Conservation (phyloP, 1,284 basidiomycete genomes). For the Ustilago loliicola region DNA sequence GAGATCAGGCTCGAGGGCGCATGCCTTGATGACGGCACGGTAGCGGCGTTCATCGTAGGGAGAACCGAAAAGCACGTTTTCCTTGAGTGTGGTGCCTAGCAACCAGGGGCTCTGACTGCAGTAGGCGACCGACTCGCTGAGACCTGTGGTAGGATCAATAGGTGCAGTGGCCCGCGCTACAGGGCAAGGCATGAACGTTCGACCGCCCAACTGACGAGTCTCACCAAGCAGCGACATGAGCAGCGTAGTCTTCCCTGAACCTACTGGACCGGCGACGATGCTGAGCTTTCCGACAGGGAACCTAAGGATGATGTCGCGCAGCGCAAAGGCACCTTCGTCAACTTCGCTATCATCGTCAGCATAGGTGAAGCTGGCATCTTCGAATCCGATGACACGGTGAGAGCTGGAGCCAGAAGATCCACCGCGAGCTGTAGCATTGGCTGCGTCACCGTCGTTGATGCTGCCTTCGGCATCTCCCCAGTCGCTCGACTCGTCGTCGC, state of each 20-base stretch:
- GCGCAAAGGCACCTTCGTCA: slow-evolving; percentile 70
- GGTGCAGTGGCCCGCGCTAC: slow-evolving; percentile 69
- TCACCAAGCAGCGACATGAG: slow-evolving; percentile 77
- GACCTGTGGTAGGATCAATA: slow-evolving; percentile 74
- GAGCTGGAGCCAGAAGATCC: slow-evolving; percentile 8
- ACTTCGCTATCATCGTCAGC: slow-evolving; percentile 60
- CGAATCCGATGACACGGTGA: slow-evolving; percentile 72
- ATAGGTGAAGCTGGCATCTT: slow-evolving; percentile 72
- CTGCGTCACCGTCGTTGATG: slow-evolving; percentile 8
- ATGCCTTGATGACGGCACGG: slow-evolving; percentile 82
- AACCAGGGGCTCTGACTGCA: slow-evolving; percentile 95
- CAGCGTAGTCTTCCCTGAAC: slow-evolving; percentile 73
- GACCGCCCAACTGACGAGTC: slow-evolving; percentile 73
- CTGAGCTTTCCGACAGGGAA: slow-evolving; percentile 77
- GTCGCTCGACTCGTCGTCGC: slow-evolving; percentile 59
- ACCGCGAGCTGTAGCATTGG: background rate
- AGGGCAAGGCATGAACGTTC: slow-evolving; percentile 74
- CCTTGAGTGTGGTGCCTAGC: slow-evolving; percentile 91
- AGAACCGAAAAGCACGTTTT: slow-evolving; percentile 91
- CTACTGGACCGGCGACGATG: slow-evolving; percentile 77
- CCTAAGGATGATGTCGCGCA: slow-evolving; percentile 74
- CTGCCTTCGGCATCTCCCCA: slow-evolving; percentile 60
- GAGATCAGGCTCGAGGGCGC: slow-evolving; percentile 84
- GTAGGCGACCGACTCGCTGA: slow-evolving; percentile 84
- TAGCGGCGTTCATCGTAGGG: slow-evolving; percentile 85